phyloP scores from a whole-genome alignment of 176 grass and related monocot genomes.

The Raddia distichophylla region DNA sequence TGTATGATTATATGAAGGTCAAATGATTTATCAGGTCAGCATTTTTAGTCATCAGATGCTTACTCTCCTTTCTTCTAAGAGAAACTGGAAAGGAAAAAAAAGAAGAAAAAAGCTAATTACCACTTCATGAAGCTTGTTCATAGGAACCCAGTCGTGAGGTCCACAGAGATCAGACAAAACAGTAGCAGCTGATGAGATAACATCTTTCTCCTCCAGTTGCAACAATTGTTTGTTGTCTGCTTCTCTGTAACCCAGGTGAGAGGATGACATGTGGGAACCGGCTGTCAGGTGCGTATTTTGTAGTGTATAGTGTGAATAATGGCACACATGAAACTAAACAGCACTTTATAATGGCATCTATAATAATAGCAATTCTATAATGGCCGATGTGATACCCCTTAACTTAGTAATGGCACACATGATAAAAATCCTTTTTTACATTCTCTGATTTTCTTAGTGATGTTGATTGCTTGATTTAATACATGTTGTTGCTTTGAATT shows the following conservation, averaged over 20 bases:
- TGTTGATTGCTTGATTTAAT: too few species aligned
- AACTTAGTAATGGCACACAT: too few species aligned
- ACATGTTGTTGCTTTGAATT: too few species aligned
- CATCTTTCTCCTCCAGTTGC: conserved; percentile 91
- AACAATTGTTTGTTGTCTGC: conserved; percentile 73
- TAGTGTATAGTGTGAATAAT: too few species aligned
- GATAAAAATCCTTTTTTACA: too few species aligned
- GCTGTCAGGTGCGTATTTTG: too few species aligned
- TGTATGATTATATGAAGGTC: neutral
- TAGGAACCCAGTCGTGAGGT: conserved; percentile 66
- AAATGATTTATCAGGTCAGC: neutral
- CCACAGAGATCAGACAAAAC: conserved; percentile 73
- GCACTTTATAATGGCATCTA: too few species aligned
- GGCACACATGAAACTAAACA: too few species aligned
- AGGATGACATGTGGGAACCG: too few species aligned
- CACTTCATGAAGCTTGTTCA: conserved; percentile 78
- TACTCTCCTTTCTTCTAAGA: neutral
- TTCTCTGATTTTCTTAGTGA: too few species aligned
- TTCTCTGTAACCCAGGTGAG: conserved; percentile 62
- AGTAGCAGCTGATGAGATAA: conserved; percentile 71
- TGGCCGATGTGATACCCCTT: too few species aligned
- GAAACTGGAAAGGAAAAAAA: conserved; percentile 2
- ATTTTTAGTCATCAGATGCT: conserved; percentile 9
- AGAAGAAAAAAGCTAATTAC: conserved; percentile 36
- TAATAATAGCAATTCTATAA: too few species aligned